Conservation (phyloP, 140 eudicot genomes). For the Anethum foeniculum region DNA sequence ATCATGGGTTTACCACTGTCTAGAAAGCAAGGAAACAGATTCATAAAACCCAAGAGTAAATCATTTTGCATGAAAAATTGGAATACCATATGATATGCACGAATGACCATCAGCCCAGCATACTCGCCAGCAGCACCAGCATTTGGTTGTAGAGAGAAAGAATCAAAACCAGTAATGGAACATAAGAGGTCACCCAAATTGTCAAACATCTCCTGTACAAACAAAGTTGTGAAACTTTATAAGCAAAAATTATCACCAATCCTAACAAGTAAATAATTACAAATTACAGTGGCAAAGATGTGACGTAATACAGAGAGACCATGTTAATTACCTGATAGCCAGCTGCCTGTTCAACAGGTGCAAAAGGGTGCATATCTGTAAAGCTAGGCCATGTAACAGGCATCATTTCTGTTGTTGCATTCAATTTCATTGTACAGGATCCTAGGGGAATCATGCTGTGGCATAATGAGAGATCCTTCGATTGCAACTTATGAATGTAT, state of each 20-base stretch:
- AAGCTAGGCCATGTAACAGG: conserved; percentile 95
- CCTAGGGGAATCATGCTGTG: conserved; percentile 99
- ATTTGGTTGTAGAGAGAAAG: conserved; percentile 98
- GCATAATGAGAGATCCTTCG: conserved; percentile 88
- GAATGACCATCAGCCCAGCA: conserved; percentile 98
- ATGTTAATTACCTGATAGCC: conserved; percentile 62
- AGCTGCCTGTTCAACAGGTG: conserved; percentile 70
- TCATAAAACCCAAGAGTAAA: background rate
- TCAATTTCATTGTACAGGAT: conserved; percentile 95
- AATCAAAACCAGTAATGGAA: conserved; percentile 84
- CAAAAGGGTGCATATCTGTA: conserved; percentile 84
- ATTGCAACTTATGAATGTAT: conserved; percentile 65
- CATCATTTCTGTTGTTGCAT: conserved; percentile 98
- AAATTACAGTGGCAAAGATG: background rate
- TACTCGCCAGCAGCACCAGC: conserved; percentile 99
- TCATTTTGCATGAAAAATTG: background rate
- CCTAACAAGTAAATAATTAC: background rate
- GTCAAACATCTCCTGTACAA: conserved; percentile 82
- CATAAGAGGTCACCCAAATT: conserved; percentile 87
- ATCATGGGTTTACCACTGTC: background rate
- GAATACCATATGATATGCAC: conserved; percentile 86
- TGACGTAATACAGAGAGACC: background rate
- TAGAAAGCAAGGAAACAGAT: background rate
- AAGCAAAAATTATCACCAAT: background rate
- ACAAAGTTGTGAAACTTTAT: background rate